Evolutionary conservation across 805 yeast species (phyloP).

Genomic region (Candida mattraensis): DNA sequence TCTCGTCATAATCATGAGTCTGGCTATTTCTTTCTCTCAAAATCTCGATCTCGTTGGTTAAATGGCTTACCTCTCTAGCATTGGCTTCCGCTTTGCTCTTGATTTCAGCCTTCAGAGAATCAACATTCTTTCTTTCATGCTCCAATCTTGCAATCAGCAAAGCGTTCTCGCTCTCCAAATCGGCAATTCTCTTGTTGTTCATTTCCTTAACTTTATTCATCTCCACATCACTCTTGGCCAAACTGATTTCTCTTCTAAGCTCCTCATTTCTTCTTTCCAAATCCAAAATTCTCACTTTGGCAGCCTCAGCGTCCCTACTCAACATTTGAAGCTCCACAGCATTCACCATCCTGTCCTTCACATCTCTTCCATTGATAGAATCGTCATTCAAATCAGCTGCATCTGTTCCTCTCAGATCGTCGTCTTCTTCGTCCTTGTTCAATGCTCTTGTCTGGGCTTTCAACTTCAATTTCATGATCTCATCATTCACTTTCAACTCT

Average conservation of each 20-base stretch:
- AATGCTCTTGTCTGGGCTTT: constrained; percentile 47
- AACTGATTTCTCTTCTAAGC: constrained; percentile 62
- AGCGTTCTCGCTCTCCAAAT: constrained; percentile 70
- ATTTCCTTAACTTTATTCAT: constrained; percentile 43
- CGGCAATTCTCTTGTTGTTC: constrained; percentile 47
- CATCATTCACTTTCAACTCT: constrained; percentile 63
- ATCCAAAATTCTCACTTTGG: constrained; percentile 65
- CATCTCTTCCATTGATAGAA: constrained; percentile 5
- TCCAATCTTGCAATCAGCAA: constrained; percentile 58
- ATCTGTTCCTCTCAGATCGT: constrained; percentile 7
- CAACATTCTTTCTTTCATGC: constrained; percentile 40
- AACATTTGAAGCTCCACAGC: constrained; percentile 61
- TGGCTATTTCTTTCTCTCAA: constrained; percentile 50
- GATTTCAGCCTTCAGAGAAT: constrained; percentile 25
- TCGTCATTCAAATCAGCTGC: constrained; percentile 8
- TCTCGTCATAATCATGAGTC: constrained; percentile 73
- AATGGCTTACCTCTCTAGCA: constrained; percentile 46
- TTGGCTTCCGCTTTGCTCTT: constrained; percentile 36
- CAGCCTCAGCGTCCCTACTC: constrained; percentile 71
- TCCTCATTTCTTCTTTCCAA: constrained; percentile 79
- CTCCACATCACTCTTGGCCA: constrained; percentile 46
- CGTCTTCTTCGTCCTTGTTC: constrained; percentile 31
- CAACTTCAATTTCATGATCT: constrained; percentile 61
- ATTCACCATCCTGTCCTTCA: constrained; percentile 34
- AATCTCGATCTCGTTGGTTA: constrained; percentile 48